Evolutionary conservation across 495 filamentous ascomycete species (phyloP).

Genomic region (Staphylotrichum tortipilum): DNA sequence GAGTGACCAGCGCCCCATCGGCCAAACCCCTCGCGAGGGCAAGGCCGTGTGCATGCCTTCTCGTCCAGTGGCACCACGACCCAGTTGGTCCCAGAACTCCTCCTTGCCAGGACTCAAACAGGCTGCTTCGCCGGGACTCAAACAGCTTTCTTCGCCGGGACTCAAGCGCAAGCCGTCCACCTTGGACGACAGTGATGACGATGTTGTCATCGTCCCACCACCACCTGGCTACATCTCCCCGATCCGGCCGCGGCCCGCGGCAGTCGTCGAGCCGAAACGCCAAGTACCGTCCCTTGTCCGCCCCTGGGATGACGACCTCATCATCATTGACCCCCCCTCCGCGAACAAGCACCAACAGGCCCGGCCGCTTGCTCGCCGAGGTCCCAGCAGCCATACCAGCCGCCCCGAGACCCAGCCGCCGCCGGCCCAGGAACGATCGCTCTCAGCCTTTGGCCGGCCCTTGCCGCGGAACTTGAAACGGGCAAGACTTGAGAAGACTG

Average conservation of each 20-base stretch:
- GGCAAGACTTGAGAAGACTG: not conserved
- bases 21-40: not conserved
- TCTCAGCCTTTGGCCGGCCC: no score
- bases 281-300: not conserved
- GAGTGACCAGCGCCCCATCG: not conserved
- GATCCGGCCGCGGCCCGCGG: no score
- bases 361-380: not conserved
- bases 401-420: not conserved
- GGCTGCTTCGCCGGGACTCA: no score
- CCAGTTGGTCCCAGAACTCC: no score
- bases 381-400: no score
- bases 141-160: not conserved
- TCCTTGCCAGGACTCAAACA: no score
- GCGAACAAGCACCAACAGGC: not conserved
- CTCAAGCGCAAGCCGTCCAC: not conserved
- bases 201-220: not conserved
- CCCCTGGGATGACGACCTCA: slow-evolving; percentile 3
- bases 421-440: not conserved
- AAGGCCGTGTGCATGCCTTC: no score
- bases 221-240: no score
- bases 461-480: not conserved
- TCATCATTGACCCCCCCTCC: not conserved
- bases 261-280: slow-evolving; percentile 3
- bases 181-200: not conserved
- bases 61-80: no score